A percentile compares a stretch with the other conserved stretches of the same genome.
phyloP scores from a whole-genome alignment of 495 filamentous ascomycete species.

The Neurospora sp. region DNA sequence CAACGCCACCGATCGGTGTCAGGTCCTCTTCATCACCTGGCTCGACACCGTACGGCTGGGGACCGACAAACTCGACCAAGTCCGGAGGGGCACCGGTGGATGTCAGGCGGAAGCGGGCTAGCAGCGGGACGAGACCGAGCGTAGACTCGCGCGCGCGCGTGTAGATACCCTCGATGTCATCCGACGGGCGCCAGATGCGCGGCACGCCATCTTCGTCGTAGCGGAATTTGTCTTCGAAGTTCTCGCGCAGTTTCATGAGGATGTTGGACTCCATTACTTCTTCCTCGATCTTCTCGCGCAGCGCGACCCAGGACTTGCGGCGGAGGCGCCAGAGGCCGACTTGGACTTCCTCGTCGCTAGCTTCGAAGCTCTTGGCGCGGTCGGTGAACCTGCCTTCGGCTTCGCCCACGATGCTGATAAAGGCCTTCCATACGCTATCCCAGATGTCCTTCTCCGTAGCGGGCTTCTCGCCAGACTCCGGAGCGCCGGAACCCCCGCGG shows the following conservation, averaged over 20 bases:
- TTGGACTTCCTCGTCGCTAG: conserved; percentile 81
- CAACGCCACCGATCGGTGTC: conserved; percentile 74
- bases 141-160: conserved; percentile 86
- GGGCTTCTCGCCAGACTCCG: conserved; percentile 65
- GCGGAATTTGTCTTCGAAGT: conserved; percentile 98
- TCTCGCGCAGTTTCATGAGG: conserved; percentile 88
- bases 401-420: conserved; percentile 73
- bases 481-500: conserved; percentile 66
- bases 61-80: conserved; percentile 70
- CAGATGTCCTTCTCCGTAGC: conserved; percentile 73
- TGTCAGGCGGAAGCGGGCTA: conserved; percentile 70
- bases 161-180: conserved; percentile 94
- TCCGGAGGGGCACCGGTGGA: conserved; percentile 65
- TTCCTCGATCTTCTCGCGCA: conserved; percentile 86
- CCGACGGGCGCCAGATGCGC: conserved; percentile 90
- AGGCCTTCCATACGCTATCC: conserved; percentile 91
- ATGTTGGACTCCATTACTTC: conserved; percentile 97
- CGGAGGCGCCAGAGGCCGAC: conserved; percentile 87
- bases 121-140: conserved; percentile 75
- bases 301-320: conserved; percentile 85
- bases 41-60: conserved; percentile 63
- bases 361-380: conserved; percentile 85
- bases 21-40: conserved; percentile 85
- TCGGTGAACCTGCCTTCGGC: conserved; percentile 79
- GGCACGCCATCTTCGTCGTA: conserved; percentile 94